phyloP scores from a whole-genome alignment of 2,329 filamentous ascomycete genomes.

The Neofusicoccum cordaticola region DNA sequence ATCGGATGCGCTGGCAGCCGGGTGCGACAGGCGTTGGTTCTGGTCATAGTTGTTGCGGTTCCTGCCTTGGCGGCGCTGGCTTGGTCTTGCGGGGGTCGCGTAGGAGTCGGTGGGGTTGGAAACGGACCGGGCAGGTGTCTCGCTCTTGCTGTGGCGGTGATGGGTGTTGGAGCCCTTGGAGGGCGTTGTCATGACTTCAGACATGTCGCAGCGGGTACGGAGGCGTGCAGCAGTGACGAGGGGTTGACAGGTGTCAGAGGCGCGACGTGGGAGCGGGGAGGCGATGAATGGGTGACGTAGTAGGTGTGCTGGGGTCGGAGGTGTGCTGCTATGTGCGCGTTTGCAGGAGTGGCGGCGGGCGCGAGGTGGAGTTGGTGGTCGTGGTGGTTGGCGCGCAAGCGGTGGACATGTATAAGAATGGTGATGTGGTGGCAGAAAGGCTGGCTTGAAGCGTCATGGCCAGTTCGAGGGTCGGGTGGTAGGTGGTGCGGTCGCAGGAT shows the following conservation, averaged over 20 bases:
- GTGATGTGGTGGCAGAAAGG: neutral
- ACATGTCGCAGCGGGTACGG: constrained; percentile 5
- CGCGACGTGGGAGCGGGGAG: neutral
- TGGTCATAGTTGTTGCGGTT: constrained; percentile 32
- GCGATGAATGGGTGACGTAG: constrained; percentile 13
- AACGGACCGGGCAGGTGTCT: constrained; percentile 20
- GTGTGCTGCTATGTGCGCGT: constrained; percentile 15
- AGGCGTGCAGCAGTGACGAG: neutral
- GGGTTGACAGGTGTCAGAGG: neutral
- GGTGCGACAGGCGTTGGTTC: constrained; percentile 20
- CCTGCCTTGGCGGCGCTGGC: constrained; percentile 30
- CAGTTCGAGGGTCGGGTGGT: constrained; percentile 9
- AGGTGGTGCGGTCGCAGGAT: constrained; percentile 1
- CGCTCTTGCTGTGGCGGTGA: constrained; percentile 30
- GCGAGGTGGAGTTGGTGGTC: constrained; percentile 8
- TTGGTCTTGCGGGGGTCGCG: constrained; percentile 25
- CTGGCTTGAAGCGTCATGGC: constrained; percentile 9
- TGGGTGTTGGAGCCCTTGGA: constrained; percentile 32
- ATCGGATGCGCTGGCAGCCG: constrained; percentile 1
- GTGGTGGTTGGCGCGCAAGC: constrained; percentile 4
- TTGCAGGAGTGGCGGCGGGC: constrained; percentile 10
- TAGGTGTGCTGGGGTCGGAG: neutral
- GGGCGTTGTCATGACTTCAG: constrained; percentile 21
- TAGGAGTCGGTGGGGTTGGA: constrained; percentile 24
- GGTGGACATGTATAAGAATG: constrained; percentile 17